phyloP scores from a whole-genome alignment of 2,329 filamentous ascomycete species.

The Teratosphaeria pseudoeucalypti region DNA sequence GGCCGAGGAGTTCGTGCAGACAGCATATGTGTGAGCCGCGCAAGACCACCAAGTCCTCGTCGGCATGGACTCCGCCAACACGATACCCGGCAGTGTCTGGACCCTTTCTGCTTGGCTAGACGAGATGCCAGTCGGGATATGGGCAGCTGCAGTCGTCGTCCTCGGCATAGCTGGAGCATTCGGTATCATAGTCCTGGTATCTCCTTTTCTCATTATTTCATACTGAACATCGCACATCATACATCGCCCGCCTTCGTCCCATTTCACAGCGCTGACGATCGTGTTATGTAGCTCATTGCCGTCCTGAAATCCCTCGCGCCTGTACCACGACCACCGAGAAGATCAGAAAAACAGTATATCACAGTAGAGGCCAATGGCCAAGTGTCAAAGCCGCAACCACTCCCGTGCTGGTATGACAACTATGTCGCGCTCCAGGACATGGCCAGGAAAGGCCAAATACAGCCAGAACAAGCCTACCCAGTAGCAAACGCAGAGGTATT shows the following conservation, averaged over 20 bases:
- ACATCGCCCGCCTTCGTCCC: background rate
- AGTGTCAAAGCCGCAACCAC: conserved; percentile 41
- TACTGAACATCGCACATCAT: background rate
- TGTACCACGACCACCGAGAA: conserved; percentile 60
- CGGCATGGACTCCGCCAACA: conserved; percentile 22
- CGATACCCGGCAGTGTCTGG: conserved; percentile 21
- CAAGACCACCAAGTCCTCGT: background rate
- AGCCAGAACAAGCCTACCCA: conserved; percentile 38
- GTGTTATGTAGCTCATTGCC: conserved; percentile 15
- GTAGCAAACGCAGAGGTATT: conserved; percentile 72
- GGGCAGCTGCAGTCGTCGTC: conserved; percentile 11
- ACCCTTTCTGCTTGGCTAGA: conserved; percentile 16
- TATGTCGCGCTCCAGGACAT: conserved; percentile 50
- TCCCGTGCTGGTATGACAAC: conserved; percentile 83
- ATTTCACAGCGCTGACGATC: conserved; percentile 1
- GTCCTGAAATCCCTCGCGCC: conserved; percentile 67
- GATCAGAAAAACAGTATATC: conserved; percentile 76
- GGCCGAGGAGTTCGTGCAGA: background rate
- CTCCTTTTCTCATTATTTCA: conserved; percentile 11
- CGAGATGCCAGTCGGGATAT: conserved; percentile 14
- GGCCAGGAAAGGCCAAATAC: conserved; percentile 23
- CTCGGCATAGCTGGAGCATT: conserved; percentile 10
- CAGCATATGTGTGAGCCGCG: background rate
- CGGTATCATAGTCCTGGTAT: conserved; percentile 20
- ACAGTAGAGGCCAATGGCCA: conserved; percentile 60